Base-by-base conservation (phyloP, 2,329 filamentous ascomycete species). In the Aspergillus floridensis region DNA sequence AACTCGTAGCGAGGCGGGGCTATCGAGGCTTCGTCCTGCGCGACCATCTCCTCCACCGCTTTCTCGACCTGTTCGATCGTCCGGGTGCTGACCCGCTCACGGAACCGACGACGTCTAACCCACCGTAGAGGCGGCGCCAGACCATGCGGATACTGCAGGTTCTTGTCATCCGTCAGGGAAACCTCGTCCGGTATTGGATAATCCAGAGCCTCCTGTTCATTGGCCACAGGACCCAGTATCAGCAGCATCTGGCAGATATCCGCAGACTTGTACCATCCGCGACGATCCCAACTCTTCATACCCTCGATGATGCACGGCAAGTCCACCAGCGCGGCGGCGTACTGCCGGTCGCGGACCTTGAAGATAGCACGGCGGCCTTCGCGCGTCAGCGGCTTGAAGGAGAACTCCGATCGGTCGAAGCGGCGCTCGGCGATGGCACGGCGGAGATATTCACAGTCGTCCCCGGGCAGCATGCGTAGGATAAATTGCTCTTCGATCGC, bases 211-310 rank as follows among this genome's bases (percentile, higher is more conserved):
- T 90, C 87, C n/a, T 82, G 77, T 64, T 91, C 88, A 56, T 76
- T 87, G 50, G 81, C 78, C 19, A 93, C 88, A 32, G 77, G 80
- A 8, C 89, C 88, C 59, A 92, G 85, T 1, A 93, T 90, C 7
- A 96, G 79, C 38, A 96, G 83, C 90, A 96, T 96, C 78, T 96
- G 92, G 66, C 89, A 92, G 35, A 96, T 86, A 70, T 96, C 92
- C 32, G 90, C 89, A 8, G 90, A 90, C 78, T 96, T 96, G 80
- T 93, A 92, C 81, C 93, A 92, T 19, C 88, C 85, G 70, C 90
- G 92, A 70, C 88, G 88, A 72, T 96, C 92, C 90, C 92, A 96
- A 60, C 90, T 93, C 80, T 96, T 96, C 89, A 95, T 92, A 7
- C 88, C 89, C 72, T 96, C 92, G 5, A 93, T 88, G 59, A 96